phyloP scores from a whole-genome alignment of 495 filamentous ascomycete species.

The Parathielavia appendiculata region DNA sequence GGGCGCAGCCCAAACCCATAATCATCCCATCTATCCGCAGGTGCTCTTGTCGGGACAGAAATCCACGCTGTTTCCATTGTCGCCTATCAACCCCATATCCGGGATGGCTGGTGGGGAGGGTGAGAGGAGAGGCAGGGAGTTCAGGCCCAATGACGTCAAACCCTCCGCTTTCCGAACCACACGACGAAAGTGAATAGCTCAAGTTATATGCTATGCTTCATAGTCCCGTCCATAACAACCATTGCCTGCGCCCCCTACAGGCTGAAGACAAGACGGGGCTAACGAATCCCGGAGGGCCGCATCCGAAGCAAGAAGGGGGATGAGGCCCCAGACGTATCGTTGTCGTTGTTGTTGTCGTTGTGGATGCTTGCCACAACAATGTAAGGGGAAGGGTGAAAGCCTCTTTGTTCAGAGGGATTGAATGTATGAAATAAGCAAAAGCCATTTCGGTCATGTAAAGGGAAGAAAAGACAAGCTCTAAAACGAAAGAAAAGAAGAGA shows the following conservation, averaged over 20 bases:
- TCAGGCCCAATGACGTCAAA: neutral
- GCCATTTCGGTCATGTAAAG: conserved; percentile 42
- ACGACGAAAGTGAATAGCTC: neutral
- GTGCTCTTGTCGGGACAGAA: too few relatives aligned
- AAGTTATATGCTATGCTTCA: conserved; percentile 5
- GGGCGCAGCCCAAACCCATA: too few relatives aligned
- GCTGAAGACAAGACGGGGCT: conserved; percentile 7
- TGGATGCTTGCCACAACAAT: conserved; percentile 40
- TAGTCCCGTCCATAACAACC: conserved; percentile 14
- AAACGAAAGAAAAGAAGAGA: conserved; percentile 26
- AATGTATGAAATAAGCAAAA: conserved; percentile 36
- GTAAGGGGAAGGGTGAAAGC: conserved; percentile 14
- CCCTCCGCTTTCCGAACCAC: neutral
- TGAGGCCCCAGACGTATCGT: conserved; percentile 23
- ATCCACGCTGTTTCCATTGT: too few relatives aligned
- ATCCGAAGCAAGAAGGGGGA: conserved; percentile 20
- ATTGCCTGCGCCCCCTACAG: conserved; percentile 5
- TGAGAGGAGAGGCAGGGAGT: neutral
- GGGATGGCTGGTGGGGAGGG: neutral
- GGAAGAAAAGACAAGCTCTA: conserved; percentile 28
- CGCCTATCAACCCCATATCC: neutral
- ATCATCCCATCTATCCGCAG: too few relatives aligned
- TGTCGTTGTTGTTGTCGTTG: conserved; percentile 15
- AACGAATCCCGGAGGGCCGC: conserved; percentile 32
- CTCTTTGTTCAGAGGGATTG: conserved; percentile 32